phyloP scores from a whole-genome alignment of 2,329 filamentous ascomycete genomes.

The Plenodomus biglobosus region DNA sequence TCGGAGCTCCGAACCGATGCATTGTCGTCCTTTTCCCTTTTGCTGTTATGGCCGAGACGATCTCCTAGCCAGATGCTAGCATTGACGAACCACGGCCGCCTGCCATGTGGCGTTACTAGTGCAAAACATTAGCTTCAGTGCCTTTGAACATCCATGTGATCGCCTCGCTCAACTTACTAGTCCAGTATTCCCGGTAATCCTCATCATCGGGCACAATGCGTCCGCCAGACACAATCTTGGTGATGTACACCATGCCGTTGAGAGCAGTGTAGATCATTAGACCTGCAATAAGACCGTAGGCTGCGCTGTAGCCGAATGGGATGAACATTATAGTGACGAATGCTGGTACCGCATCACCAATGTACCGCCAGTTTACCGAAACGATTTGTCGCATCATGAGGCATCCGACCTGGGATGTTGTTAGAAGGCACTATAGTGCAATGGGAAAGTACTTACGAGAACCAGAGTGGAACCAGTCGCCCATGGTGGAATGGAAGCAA shows the following conservation, averaged over 20 bases:
- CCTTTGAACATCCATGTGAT: not conserved
- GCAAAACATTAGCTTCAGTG: slow-evolving; percentile 13
- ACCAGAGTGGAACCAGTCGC: slow-evolving; percentile 83
- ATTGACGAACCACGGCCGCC: slow-evolving; percentile 39
- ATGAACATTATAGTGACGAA: slow-evolving; percentile 83
- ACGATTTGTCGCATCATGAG: slow-evolving; percentile 73
- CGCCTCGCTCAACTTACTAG: slow-evolving; percentile 55
- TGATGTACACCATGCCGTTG: slow-evolving; percentile 69
- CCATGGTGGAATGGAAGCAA: slow-evolving; percentile 86
- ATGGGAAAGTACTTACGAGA: slow-evolving; percentile 56
- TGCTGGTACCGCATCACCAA: slow-evolving; percentile 79
- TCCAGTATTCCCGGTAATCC: slow-evolving; percentile 77
- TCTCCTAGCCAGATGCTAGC: slow-evolving; percentile 27
- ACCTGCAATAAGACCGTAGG: slow-evolving; percentile 80
- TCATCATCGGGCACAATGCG: slow-evolving; percentile 74
- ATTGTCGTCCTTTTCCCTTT: slow-evolving; percentile 16
- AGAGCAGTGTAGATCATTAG: slow-evolving; percentile 74
- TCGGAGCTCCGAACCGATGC: slow-evolving; percentile 29
- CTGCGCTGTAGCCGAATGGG: slow-evolving; percentile 87
- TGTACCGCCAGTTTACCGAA: slow-evolving; percentile 87
- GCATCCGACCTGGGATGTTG: slow-evolving; percentile 55
- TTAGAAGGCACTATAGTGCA: slow-evolving; percentile 14
- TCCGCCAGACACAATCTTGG: slow-evolving; percentile 66
- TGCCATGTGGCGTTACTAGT: slow-evolving; percentile 38
- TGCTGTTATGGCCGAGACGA: slow-evolving; percentile 18